Evolutionary conservation across 2,329 filamentous ascomycete species (phyloP), one percentile per base, ranked within the genome.

Genomic region (Cercospora berteroae): DNA sequence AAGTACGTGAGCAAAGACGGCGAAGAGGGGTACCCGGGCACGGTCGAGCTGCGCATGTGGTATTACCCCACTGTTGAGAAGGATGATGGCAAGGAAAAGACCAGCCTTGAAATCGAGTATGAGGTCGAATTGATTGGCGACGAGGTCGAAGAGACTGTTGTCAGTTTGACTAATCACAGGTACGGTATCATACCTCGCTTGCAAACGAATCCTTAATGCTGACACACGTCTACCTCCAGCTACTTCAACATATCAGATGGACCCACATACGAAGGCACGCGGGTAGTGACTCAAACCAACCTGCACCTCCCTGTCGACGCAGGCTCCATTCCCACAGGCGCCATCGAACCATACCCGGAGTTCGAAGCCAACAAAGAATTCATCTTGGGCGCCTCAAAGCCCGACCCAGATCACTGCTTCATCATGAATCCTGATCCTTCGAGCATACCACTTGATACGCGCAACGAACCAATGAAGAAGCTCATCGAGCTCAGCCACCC

Each of bases 151-250:
- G 94, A 97, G 84, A 98, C 94, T 0, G 89, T 89, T 50, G 87
- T 98, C 78, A 96, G 94, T 81, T 86, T 98, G 81, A 98, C 95
- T 60, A 99, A 98, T 82, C 94, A 99, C 83, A 96, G 92, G 90
- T 93, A 64, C 31, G 48, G 29, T 16, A 58, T 57, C 50, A 61
- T 8, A 27, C 50, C 20, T 60, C 39, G 27, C 58, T 65, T 62
- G 56, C 63, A 56, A 29, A 62, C 39, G 12, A 16, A 55, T 64
- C 62, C 60, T 50, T 42, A 20, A 29, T 60, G 61, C 63, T 73
- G 67, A 69, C 67, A 61, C 20, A 63, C 42, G 39, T 16, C 64
- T 7, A 88, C 86, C 75, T 89, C 64, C 5, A 88, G 87, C 75
- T 89, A 89, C 74, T 90, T 94, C 80, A 92, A 90, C 74, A 86